These are phyloP conservation scores for Eucalyptus tenuipes DNA, from an alignment of 345 rosid species.

Conservation along the genomic window DNA sequence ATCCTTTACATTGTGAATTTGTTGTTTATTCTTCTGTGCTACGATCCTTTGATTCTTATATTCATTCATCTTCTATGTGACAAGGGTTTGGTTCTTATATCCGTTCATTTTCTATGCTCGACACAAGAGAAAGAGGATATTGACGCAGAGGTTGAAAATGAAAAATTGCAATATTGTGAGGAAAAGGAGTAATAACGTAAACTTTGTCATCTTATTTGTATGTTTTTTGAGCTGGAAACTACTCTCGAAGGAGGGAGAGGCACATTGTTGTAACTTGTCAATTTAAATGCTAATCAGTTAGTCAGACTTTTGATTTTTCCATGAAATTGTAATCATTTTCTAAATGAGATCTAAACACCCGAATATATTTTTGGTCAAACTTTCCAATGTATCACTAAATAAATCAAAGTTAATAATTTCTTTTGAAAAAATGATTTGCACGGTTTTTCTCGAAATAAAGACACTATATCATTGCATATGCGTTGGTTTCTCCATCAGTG, in stretches of 20 bases:
- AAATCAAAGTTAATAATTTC: not conserved
- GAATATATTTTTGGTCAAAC: not conserved
- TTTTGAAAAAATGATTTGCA: not conserved
- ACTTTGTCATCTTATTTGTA: not conserved
- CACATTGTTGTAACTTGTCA: not conserved
- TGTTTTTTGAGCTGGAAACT: not conserved
- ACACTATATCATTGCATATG: not conserved
- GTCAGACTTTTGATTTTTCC: not conserved
- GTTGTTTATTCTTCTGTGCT: not conserved
- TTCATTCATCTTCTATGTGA: not conserved
- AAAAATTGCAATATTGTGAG: not conserved
- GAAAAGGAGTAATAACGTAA: not conserved
- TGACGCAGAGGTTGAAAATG: not conserved
- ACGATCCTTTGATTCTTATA: not conserved
- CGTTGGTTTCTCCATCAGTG: not conserved
- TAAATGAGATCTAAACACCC: not conserved
- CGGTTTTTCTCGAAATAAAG: not conserved
- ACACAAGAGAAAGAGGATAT: not conserved
- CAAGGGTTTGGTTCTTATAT: not conserved
- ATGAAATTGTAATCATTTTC: not conserved
- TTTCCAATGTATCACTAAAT: not conserved
- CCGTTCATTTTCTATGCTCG: not conserved
- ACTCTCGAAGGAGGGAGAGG: not conserved
- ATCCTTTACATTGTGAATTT: not conserved
- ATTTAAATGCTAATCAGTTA: not conserved